Percentiles rank a stretch among this genome's conserved stretches.
These are phyloP conservation scores for Mallotus repandus DNA, from an alignment of 441 rosid genomes.

Conservation along the genomic window DNA sequence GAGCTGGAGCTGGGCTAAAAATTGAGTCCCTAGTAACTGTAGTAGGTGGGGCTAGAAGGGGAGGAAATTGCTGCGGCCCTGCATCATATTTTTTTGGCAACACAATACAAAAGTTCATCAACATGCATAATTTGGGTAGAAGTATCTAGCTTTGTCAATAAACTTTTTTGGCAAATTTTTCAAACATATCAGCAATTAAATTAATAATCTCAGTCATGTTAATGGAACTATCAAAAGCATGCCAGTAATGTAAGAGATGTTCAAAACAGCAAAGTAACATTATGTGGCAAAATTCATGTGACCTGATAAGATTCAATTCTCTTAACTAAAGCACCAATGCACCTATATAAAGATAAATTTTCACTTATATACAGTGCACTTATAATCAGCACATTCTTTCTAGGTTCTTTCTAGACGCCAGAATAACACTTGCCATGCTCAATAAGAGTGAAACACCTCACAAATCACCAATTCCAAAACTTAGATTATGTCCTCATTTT, in stretches of 20 bases:
- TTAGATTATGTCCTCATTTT: neutral
- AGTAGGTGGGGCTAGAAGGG: conserved; percentile 78
- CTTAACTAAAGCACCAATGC: neutral
- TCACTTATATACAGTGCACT: too few species aligned
- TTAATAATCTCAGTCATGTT: neutral
- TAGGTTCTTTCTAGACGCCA: neutral
- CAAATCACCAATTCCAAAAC: neutral
- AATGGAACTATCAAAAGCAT: neutral
- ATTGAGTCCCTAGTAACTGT: conserved; percentile 43
- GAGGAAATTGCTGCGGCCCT: conserved; percentile 69
- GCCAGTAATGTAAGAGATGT: neutral
- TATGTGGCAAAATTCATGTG: neutral
- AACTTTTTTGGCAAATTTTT: neutral
- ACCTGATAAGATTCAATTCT: neutral
- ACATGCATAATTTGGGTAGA: neutral
- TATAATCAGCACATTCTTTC: neutral
- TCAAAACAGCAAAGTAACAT: neutral
- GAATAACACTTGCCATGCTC: neutral
- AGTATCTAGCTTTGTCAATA: neutral
- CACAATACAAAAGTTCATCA: conserved; percentile 9
- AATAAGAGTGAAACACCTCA: neutral
- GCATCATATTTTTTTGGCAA: conserved; percentile 31
- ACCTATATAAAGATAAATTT: neutral
- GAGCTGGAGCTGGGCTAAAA: conserved; percentile 57
- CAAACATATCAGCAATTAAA: neutral